Percentiles rank a stretch among this genome's conserved stretches.
Evolutionary conservation across 257 asterid species (phyloP).

Genomic region (Ballota nigra): DNA sequence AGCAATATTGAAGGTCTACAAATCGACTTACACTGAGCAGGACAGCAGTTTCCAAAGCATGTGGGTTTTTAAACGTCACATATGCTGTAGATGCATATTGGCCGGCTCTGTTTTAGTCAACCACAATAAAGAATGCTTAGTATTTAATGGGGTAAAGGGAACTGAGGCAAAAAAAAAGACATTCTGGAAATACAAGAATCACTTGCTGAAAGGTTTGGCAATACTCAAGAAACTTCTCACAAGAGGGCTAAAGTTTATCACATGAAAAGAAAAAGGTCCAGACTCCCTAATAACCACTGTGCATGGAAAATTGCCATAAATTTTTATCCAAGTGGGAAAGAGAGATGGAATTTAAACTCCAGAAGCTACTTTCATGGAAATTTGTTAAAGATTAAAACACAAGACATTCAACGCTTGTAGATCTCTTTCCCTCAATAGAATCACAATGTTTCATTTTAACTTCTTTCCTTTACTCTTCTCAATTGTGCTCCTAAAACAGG

Average conservation of each 20-base stretch:
- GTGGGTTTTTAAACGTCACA: slow-evolving; percentile 77
- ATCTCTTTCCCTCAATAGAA: background rate
- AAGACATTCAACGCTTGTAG: background rate
- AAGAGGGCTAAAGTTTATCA: background rate
- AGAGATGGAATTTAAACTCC: background rate
- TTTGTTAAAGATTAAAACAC: background rate
- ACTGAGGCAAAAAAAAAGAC: background rate
- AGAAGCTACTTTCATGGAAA: slow-evolving; percentile 1
- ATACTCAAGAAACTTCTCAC: background rate
- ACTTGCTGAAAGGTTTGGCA: background rate
- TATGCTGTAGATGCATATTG: slow-evolving; percentile 82
- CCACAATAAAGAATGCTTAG: slow-evolving; percentile 19
- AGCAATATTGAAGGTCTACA: background rate
- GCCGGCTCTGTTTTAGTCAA: slow-evolving; percentile 64
- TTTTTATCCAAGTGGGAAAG: background rate
- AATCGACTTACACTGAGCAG: slow-evolving; percentile 82
- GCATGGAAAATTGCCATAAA: background rate
- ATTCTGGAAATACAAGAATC: background rate
- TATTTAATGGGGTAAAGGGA: background rate
- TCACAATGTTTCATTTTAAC: background rate
- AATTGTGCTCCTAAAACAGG: background rate
- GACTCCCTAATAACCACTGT: background rate
- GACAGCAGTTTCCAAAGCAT: slow-evolving; percentile 93
- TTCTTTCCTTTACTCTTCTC: background rate
- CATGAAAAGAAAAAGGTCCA: slow-evolving; percentile 6